phyloP scores from a whole-genome alignment of 2,329 filamentous ascomycete genomes.

The Clonostachys rosea region DNA sequence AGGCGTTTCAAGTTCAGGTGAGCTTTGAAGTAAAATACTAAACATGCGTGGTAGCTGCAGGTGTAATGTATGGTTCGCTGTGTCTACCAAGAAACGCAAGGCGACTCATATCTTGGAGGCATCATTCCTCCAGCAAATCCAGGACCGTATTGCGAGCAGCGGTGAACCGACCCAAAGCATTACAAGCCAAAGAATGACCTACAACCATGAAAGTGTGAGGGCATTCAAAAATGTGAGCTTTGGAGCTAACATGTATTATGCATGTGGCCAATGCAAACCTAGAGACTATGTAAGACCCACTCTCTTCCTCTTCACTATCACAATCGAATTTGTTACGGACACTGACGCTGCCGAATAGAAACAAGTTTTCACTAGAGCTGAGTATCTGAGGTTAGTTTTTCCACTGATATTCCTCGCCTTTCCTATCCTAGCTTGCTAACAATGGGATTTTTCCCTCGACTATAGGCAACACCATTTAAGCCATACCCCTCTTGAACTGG shows the following conservation, averaged over 20 bases:
- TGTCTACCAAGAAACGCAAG: too few relatives aligned
- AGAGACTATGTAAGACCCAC: slow-evolving; percentile 24
- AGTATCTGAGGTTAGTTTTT: slow-evolving; percentile 50
- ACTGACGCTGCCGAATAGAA: not conserved
- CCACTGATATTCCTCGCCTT: too few relatives aligned
- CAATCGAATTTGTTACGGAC: not conserved
- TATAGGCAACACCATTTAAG: slow-evolving; percentile 55
- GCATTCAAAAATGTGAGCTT: slow-evolving; percentile 17
- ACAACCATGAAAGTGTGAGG: too few relatives aligned
- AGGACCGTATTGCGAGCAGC: too few relatives aligned
- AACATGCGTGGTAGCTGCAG: too few relatives aligned
- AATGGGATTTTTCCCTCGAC: not conserved
- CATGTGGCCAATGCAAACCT: slow-evolving; percentile 45
- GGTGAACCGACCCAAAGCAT: too few relatives aligned
- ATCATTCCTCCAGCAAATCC: too few relatives aligned
- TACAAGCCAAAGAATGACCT: too few relatives aligned
- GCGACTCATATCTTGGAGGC: too few relatives aligned
- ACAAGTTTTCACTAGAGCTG: slow-evolving; percentile 58
- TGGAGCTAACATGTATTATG: slow-evolving; percentile 21
- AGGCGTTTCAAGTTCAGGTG: too few relatives aligned
- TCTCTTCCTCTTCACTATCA: not conserved
- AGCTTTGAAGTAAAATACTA: too few relatives aligned
- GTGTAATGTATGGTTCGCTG: too few relatives aligned
- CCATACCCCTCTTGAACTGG: slow-evolving; percentile 47
- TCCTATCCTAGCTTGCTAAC: not conserved